These are phyloP conservation scores for Dissoconium aciculare DNA, from an alignment of 2,329 filamentous ascomycete species.

Conservation along the genomic window DNA sequence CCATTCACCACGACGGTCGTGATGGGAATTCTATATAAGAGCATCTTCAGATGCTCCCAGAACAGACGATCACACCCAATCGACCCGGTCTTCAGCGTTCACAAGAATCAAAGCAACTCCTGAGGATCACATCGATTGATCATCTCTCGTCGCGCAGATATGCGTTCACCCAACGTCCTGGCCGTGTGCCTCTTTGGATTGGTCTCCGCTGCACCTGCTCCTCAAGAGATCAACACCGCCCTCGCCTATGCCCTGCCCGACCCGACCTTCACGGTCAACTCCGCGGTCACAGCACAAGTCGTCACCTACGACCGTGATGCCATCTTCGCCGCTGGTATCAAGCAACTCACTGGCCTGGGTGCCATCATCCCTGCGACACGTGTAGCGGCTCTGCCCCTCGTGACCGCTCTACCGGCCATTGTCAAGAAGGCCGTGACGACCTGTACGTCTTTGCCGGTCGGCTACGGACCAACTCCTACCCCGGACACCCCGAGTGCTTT, in stretches of 20 bases:
- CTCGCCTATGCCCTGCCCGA: conserved; percentile 7
- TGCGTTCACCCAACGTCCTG: too few species aligned
- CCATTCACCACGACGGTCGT: too few species aligned
- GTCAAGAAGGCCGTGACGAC: background rate
- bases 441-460: background rate
- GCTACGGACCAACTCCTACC: background rate
- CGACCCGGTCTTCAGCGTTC: too few species aligned
- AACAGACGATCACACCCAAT: too few species aligned
- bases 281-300: conserved; percentile 1
- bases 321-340: background rate
- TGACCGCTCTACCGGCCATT: background rate
- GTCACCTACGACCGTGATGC: conserved; percentile 1
- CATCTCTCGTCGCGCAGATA: too few species aligned
- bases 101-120: too few species aligned
- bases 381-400: background rate
- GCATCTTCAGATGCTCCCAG: too few species aligned
- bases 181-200: too few species aligned
- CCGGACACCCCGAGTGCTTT: background rate
- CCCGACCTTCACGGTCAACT: conserved; percentile 5
- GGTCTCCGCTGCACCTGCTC: conserved; percentile 1
- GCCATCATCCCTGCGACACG: too few species aligned
- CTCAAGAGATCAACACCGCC: conserved; percentile 11
- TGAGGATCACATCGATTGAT: too few species aligned
- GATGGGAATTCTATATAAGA: too few species aligned
- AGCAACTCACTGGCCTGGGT: background rate